These are phyloP conservation scores for Globisporangium uncinulatum DNA, from an alignment of 352 stramenopile genomes.

Conservation along the genomic window DNA sequence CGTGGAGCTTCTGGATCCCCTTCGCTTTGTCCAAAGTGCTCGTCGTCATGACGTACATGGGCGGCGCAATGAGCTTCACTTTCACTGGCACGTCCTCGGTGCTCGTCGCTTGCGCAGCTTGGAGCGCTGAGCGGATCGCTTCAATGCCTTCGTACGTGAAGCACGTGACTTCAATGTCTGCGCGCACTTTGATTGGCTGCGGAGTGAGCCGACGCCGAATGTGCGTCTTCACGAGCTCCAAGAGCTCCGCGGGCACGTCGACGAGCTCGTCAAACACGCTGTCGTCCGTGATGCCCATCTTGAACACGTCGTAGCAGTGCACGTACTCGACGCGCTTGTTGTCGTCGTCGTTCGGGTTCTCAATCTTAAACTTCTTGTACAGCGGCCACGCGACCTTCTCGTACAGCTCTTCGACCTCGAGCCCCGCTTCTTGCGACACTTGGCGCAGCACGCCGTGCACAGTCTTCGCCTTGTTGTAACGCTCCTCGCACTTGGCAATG, in stretches of 20 bases:
- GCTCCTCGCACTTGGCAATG: conserved; percentile 98
- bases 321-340: conserved; percentile 91
- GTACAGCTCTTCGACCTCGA: conserved; percentile 81
- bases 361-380: conserved; percentile 95
- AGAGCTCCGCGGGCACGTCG: conserved; percentile 69
- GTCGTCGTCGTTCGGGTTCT: conserved; percentile 70
- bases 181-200: conserved; percentile 99
- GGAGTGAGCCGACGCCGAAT: conserved; percentile 96
- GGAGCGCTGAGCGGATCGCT: conserved; percentile 95
- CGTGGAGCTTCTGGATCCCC: conserved; percentile 95
- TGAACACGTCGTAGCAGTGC: conserved; percentile 99
- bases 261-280: conserved; percentile 88
- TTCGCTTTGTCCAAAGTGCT: conserved; percentile 98
- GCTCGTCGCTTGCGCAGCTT: conserved; percentile 79
- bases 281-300: conserved; percentile 93
- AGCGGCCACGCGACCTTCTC: conserved; percentile 96
- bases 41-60: conserved; percentile 99
- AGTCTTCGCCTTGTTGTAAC: conserved; percentile 99
- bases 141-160: conserved; percentile 99
- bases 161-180: conserved; percentile 99
- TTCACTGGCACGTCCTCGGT: conserved; percentile 93
- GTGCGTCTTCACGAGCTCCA: conserved; percentile 92
- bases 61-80: conserved; percentile 99
- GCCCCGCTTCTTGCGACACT: conserved; percentile 71
- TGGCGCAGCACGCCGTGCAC: conserved; percentile 94